Conservation (phyloP, 257 asterid genomes). For the Forsythia suspensa region DNA sequence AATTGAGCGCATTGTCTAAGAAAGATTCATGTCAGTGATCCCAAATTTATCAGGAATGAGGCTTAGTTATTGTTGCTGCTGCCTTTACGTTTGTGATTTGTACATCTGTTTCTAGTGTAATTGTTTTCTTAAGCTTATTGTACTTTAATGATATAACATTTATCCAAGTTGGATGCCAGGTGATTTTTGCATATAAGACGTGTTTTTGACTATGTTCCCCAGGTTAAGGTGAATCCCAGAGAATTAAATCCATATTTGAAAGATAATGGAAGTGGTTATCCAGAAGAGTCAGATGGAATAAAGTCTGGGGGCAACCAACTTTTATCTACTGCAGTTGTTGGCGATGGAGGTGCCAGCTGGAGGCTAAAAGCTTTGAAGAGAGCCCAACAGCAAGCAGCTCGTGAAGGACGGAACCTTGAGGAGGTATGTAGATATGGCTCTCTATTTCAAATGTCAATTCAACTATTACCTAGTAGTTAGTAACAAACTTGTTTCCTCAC, state of each 20-base stretch:
- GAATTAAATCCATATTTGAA: conserved; percentile 83
- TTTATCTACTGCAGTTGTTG: conserved; percentile 62
- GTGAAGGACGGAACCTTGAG: conserved; percentile 77
- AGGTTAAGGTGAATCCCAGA: conserved; percentile 70
- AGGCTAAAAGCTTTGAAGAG: conserved; percentile 93
- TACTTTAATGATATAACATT: background rate
- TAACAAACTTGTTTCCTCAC: conserved; percentile 14
- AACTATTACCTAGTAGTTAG: conserved; percentile 10
- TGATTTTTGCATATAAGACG: conserved; percentile 6
- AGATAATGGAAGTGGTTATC: conserved; percentile 74
- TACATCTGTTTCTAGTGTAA: background rate
- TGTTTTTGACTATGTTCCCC: conserved; percentile 15
- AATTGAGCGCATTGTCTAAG: background rate
- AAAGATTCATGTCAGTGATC: background rate
- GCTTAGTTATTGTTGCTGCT: background rate
- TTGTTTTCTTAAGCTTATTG: background rate
- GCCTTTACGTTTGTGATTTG: background rate
- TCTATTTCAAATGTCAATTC: conserved; percentile 11
- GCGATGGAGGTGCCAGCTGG: conserved; percentile 99
- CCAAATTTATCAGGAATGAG: background rate
- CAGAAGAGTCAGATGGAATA: conserved; percentile 57
- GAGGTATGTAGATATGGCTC: conserved; percentile 47
- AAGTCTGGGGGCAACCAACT: conserved; percentile 40
- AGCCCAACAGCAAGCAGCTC: conserved; percentile 93
- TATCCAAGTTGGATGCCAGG: conserved; percentile 5